These are phyloP conservation scores for Cordyceps tenuipes DNA, from an alignment of 2,329 filamentous ascomycete genomes.

Conservation along the genomic window DNA sequence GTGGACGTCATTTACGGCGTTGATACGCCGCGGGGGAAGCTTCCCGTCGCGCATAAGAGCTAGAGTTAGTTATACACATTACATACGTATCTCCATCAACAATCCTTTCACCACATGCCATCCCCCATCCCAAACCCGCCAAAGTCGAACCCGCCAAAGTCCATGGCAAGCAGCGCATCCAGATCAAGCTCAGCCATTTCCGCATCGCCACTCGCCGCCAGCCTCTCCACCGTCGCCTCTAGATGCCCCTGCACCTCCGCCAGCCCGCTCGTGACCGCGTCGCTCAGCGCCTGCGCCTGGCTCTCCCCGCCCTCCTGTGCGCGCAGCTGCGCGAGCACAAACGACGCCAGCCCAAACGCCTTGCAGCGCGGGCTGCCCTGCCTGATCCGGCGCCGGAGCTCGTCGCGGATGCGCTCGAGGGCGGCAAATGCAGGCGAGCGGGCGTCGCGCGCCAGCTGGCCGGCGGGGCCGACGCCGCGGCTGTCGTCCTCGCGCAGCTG, in stretches of 20 bases:
- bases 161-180: background rate
- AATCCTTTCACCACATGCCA: background rate
- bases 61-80: background rate
- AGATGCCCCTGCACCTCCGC: background rate
- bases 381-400: background rate
- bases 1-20: constrained; percentile 17
- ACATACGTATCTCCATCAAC: background rate
- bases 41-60: constrained; percentile 13
- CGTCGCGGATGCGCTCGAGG: background rate
- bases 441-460: background rate
- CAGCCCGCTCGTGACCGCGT: background rate
- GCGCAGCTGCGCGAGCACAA: background rate
- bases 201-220: background rate
- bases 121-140: background rate
- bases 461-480: background rate
- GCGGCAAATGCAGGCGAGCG: background rate
- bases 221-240: background rate
- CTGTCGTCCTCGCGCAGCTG: constrained; percentile 2
- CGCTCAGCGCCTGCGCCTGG: background rate
- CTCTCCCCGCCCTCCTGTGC: background rate
- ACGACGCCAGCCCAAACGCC: background rate
- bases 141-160: background rate
- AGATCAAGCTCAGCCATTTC: background rate
- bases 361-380: constrained; percentile 1
- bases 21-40: constrained; percentile 12